Evolutionary conservation across 305 asterid species (phyloP).

Genomic region (Fraxinus angustifolia): DNA sequence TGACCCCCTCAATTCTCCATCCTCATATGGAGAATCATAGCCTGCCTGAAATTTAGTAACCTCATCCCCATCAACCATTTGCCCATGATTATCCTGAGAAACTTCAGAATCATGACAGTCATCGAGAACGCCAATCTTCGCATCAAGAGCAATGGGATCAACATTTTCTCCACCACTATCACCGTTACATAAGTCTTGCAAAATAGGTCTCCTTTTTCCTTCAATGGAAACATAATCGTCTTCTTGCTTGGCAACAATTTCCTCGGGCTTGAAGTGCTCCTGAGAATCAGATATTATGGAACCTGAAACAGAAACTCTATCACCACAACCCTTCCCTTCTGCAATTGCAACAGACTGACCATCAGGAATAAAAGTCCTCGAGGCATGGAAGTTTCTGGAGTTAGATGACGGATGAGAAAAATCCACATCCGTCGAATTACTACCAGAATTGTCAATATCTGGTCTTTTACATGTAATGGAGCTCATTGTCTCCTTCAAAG

Average conservation of each 20-base stretch:
- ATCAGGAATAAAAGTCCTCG: slow-evolving; percentile 31
- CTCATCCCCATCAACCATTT: slow-evolving; percentile 29
- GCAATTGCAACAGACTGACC: slow-evolving; percentile 25
- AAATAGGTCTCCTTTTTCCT: slow-evolving; percentile 15
- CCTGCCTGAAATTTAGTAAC: slow-evolving; percentile 40
- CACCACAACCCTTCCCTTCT: slow-evolving; percentile 29
- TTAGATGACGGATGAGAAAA: slow-evolving; percentile 17
- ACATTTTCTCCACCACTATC: slow-evolving; percentile 29
- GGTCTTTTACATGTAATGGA: slow-evolving; percentile 23
- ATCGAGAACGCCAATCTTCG: slow-evolving; percentile 31
- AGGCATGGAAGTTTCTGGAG: slow-evolving; percentile 30
- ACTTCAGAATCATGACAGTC: slow-evolving; percentile 35
- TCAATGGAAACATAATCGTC: slow-evolving; percentile 24
- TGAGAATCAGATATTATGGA: slow-evolving; percentile 23
- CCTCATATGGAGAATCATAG: slow-evolving; percentile 88
- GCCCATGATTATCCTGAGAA: slow-evolving; percentile 36
- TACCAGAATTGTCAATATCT: slow-evolving; percentile 28
- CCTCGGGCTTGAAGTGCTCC: slow-evolving; percentile 15
- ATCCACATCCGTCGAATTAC: slow-evolving; percentile 24
- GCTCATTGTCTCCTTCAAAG: slow-evolving; percentile 15
- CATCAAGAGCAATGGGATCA: slow-evolving; percentile 28
- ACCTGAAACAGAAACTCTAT: slow-evolving; percentile 27
- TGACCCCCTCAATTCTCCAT: slow-evolving; percentile 81
- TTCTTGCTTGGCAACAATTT: slow-evolving; percentile 27
- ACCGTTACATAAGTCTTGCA: slow-evolving; percentile 39